Evolutionary conservation across 192 early-diverging fungal species (phyloP).

Genomic region (Linderina pennispora): DNA sequence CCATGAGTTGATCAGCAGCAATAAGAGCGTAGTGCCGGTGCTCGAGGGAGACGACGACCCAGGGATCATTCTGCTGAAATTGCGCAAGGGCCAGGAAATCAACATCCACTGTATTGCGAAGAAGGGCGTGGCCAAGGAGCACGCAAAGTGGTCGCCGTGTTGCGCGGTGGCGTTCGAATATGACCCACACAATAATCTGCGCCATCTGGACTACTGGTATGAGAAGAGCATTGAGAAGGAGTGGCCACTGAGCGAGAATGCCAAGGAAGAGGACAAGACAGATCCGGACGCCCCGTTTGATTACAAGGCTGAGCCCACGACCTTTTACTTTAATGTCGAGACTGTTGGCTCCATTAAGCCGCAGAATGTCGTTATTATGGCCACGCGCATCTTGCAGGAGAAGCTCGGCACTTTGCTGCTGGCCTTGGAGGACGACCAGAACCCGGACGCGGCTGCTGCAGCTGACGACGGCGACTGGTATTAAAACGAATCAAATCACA

Average conservation of each 20-base stretch:
- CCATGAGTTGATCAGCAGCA: constrained; percentile 68
- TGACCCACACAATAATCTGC: constrained; percentile 90
- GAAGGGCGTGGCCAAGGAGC: constrained; percentile 96
- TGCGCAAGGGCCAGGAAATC: constrained; percentile 90
- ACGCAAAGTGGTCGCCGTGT: constrained; percentile 95
- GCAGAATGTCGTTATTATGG: constrained; percentile 62
- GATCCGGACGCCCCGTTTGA: constrained; percentile 55
- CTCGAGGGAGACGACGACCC: constrained; percentile 56
- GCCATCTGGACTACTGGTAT: constrained; percentile 90
- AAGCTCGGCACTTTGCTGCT: constrained; percentile 68
- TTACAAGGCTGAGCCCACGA: constrained; percentile 72
- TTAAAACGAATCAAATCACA: too few relatives aligned
- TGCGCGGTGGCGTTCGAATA: constrained; percentile 91
- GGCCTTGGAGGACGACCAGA: constrained; percentile 48
- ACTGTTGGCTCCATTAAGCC: constrained; percentile 72
- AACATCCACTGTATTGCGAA: constrained; percentile 88
- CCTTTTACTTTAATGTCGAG: constrained; percentile 74
- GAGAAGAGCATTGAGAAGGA: constrained; percentile 80
- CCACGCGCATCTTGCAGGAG: constrained; percentile 65
- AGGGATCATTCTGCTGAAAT: constrained; percentile 80
- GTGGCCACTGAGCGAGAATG: constrained; percentile 73
- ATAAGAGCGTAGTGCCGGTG: constrained; percentile 65
- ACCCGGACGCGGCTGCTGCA: constrained; percentile 21
- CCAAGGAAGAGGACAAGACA: constrained; percentile 50
- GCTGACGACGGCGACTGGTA: constrained; percentile 43